A percentile compares a stretch with the other conserved stretches of the same genome.
Conservation (phyloP, 2,329 filamentous ascomycete genomes). For the Rutstroemia sp. region DNA sequence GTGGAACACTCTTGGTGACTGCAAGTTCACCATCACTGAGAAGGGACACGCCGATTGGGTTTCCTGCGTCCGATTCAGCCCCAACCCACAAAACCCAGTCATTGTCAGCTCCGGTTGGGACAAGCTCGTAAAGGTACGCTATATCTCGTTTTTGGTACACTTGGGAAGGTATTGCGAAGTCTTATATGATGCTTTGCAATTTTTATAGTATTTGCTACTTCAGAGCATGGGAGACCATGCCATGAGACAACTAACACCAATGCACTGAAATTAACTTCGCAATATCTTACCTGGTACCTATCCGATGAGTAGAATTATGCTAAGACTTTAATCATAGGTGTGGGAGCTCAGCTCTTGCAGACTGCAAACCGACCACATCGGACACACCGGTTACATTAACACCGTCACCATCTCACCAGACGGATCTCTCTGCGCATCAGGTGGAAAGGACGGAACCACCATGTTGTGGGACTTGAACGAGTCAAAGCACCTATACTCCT, state of each 20-base stretch:
- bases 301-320: neutral
- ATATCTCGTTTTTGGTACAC: constrained; percentile 16
- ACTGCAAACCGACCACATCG: constrained; percentile 99
- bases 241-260: constrained; percentile 97
- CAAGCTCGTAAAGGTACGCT: constrained; percentile 98
- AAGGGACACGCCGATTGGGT: constrained; percentile 99
- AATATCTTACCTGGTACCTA: constrained; percentile 12
- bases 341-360: constrained; percentile 99
- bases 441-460: constrained; percentile 99
- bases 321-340: constrained; percentile 52
- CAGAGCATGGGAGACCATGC: constrained; percentile 78
- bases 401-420: constrained; percentile 99
- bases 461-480: constrained; percentile 99
- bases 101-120: constrained; percentile 99
- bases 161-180: constrained; percentile 24
- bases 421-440: constrained; percentile 96
- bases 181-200: constrained; percentile 86
- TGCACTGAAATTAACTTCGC: constrained; percentile 58
- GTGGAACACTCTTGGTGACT: constrained; percentile 99
- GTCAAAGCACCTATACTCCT: constrained; percentile 99
- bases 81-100: constrained; percentile 99
- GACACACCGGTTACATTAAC: constrained; percentile 99
- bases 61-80: constrained; percentile 98
- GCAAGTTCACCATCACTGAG: constrained; percentile 99
- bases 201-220: constrained; percentile 99